These are phyloP conservation scores for Oryza australiensis DNA, from an alignment of 176 grass and related monocot genomes.

Conservation along the genomic window DNA sequence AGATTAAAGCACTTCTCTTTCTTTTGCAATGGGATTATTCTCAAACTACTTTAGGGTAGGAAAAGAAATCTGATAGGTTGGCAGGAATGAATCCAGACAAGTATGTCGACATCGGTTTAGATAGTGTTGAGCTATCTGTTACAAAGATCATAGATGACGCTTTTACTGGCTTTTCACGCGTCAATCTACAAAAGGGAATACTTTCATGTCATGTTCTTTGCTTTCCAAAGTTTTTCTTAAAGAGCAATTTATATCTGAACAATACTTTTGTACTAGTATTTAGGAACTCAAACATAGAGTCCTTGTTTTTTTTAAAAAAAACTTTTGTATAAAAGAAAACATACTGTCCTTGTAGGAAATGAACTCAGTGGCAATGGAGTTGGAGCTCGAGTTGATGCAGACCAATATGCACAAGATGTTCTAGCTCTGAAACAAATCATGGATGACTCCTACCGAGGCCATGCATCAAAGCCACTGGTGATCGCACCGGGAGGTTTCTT, in stretches of 20 bases:
- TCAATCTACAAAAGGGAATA: constrained; percentile 26
- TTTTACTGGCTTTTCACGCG: constrained; percentile 34
- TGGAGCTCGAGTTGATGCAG: constrained; percentile 50
- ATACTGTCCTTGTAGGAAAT: constrained; percentile 51
- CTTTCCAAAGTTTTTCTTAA: constrained; percentile 23
- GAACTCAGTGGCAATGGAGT: constrained; percentile 72
- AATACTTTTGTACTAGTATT: neutral
- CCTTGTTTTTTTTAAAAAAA: constrained; percentile 5
- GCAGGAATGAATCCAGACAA: constrained; percentile 13
- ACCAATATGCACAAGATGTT: constrained; percentile 66
- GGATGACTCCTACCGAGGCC: constrained; percentile 39
- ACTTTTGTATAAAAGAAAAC: too few relatives aligned
- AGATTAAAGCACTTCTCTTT: neutral
- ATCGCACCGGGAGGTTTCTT: constrained; percentile 79
- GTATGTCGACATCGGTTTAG: constrained; percentile 33
- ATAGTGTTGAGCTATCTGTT: constrained; percentile 21
- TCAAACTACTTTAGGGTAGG: constrained; percentile 20
- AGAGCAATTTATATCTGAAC: constrained; percentile 23
- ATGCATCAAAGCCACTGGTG: constrained; percentile 45
- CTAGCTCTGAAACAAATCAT: constrained; percentile 53
- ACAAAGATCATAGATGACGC: constrained; percentile 32
- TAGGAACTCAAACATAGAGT: neutral
- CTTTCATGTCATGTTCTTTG: constrained; percentile 17
- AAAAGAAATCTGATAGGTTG: constrained; percentile 5
- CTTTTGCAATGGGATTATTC: neutral